Base-by-base conservation (phyloP, 1,284 basidiomycete genomes). In the Rhodotorula sp. region DNA sequence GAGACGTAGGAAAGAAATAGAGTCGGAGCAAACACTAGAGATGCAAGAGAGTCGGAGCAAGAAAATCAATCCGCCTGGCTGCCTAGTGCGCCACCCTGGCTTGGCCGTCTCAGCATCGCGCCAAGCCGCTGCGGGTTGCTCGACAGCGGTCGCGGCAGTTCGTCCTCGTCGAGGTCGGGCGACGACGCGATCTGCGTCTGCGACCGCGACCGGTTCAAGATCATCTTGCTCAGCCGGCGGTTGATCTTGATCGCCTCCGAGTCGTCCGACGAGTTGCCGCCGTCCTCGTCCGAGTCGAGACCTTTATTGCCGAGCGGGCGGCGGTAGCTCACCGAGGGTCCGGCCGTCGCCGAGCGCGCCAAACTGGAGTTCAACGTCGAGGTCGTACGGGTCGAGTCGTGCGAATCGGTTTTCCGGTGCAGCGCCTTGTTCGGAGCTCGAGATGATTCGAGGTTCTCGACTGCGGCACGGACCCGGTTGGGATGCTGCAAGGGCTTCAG, bases 401-500 rank as follows among this genome's bases (percentile, higher is more conserved):
- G 55, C n/a, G 48, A 66, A 23, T 55, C 54, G 12, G 26, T 43
- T 23, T 63, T 47, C 52, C 45, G 59, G 54, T 63, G 52, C 26
- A 15, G 26, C 5, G 26, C 18, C 10, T 21, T 23, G 8, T 49
- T 12, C 47, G 21, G 26, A 1, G 38, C 26, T 28, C 43, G 8
- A 5, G 49, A 38, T 23, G 63, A 54, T 60, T 73, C 66, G 64
- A 73, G 54, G 15, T 26, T 68, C 31, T 68, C 60, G 55, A 73
- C 64, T 1, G 72, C 72, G 43, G 69, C 68, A 1, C 62, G 48
- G 19, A 73, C 72, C 43, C 52, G 60, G 23, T 34, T 57, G 28
- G 71, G 71, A 47, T 73, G 71, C 63, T 67, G 68, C n/a, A 71
- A 31, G 14, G 72, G 69, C 18, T 54, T 38, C 23, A 73, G 28